Conservation (phyloP, 148 eudicot species). For the Vaccinium corymbosum region DNA sequence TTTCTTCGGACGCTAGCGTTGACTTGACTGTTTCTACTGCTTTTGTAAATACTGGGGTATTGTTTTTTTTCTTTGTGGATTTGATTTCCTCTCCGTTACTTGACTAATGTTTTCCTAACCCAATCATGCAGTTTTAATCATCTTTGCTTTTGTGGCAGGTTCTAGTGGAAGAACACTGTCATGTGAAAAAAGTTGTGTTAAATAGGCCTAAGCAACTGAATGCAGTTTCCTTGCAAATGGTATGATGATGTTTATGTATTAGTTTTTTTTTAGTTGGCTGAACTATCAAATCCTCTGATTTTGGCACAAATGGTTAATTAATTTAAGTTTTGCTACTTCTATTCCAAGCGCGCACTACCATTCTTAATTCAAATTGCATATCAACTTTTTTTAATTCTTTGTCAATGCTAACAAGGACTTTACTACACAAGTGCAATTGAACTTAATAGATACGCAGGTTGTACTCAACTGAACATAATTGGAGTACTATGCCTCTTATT, state of each 20-base stretch:
- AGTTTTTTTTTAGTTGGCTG: neutral
- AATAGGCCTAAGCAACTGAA: slow-evolving; percentile 92
- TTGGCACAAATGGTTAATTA: neutral
- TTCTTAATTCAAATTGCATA: neutral
- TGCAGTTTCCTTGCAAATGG: slow-evolving; percentile 76
- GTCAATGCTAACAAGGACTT: neutral
- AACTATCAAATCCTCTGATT: neutral
- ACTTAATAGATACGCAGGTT: neutral
- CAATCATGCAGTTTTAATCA: neutral
- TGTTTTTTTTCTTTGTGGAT: no score
- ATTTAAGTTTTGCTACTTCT: neutral
- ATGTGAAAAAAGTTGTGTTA: slow-evolving; percentile 40
- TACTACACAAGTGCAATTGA: neutral
- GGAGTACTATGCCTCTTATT: neutral
- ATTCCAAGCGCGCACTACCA: neutral
- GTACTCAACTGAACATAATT: no score
- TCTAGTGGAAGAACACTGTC: slow-evolving; percentile 50
- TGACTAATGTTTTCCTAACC: neutral
- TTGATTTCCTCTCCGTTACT: neutral
- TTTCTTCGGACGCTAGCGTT: neutral
- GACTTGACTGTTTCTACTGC: neutral
- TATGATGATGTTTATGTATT: slow-evolving; percentile 25
- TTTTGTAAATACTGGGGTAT: neutral
- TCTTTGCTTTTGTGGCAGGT: slow-evolving; percentile 40
- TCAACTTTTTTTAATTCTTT: neutral